Evolutionary conservation across 257 asterid species (phyloP).

Genomic region (Hygrophila difformis): DNA sequence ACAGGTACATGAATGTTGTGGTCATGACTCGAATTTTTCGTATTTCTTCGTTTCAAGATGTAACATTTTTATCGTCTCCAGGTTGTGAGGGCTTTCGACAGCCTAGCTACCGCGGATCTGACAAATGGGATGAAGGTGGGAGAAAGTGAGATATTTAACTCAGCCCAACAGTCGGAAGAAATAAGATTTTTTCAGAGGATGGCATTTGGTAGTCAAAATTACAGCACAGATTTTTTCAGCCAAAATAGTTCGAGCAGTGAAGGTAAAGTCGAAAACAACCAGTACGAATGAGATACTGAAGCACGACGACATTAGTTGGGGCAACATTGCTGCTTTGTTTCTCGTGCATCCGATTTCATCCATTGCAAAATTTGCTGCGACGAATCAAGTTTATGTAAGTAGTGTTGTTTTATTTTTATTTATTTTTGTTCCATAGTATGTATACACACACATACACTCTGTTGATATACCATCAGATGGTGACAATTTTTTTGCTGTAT

Average conservation of each 20-base stretch:
- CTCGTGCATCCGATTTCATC: too few relatives aligned
- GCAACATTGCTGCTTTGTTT: constrained; percentile 8
- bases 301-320: too few relatives aligned
- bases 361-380: too few relatives aligned
- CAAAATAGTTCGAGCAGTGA: constrained; percentile 34
- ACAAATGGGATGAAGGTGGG: constrained; percentile 83
- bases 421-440: too few relatives aligned
- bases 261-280: constrained; percentile 15
- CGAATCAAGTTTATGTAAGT: too few relatives aligned
- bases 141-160: constrained; percentile 59
- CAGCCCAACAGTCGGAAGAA: constrained; percentile 78
- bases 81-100: constrained; percentile 84
- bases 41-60: too few relatives aligned
- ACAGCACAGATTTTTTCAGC: constrained; percentile 58
- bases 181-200: constrained; percentile 66
- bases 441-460: too few relatives aligned
- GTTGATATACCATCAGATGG: constrained; percentile 24
- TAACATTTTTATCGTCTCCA: too few relatives aligned
- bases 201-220: constrained; percentile 77
- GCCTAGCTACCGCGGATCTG: constrained; percentile 48
- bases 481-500: constrained; percentile 32
- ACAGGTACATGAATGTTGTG: too few relatives aligned
- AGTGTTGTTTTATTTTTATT: too few relatives aligned
- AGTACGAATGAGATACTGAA: too few relatives aligned
- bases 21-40: too few relatives aligned